Evolutionary conservation across 345 rosid genomes (phyloP), one percentile per base, ranked within the genome.

Genomic region (Streptanthus diversifolius): DNA sequence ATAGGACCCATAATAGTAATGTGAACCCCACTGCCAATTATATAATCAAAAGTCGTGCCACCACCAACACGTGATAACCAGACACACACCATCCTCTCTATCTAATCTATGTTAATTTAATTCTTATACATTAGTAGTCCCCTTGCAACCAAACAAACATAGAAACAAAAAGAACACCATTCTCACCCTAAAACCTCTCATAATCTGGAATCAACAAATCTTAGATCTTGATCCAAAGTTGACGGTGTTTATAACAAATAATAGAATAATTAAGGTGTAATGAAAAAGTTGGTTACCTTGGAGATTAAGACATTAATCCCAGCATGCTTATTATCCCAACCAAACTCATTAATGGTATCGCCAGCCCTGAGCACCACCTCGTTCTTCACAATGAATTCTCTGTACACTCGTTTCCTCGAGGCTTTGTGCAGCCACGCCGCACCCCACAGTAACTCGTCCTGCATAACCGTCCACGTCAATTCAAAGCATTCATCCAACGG

Each of bases 371-470:
- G 80, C 18, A 85, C 73, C 25, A 88, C 84, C 77, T 93, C 99
- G 81, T 95, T 95, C 78, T 83, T 82, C 60, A 89, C 82, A 44
- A 95, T 91, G 77, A 89, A 95, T 70, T 85, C 86, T 80, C 95
- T 82, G 72, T 90, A 91, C 27, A 70, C 66, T 70, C 86, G 81
- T 74, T 79, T 81, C 77, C 87, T 79, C 6, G 99, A 91, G 29
- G 99, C 99, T 77, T 84, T 95, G 79, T 90, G 97, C 56, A 95
- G 53, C 99, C 99, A 95, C 41, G 95, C 93, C 8, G 99, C 96
- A 15, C 83, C 97, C 99, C 99, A 95, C 8, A 95, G 85, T 80
- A 95, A 81, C 85, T 95, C 99, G 55, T 95, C 99, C 98, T 93
- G 48, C 35, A 54, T 39, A 5, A 41, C 41, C 79, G 65, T 49